A percentile compares a stretch with the other conserved stretches of the same genome.
Conservation (phyloP, 768 basidiomycete species). For the Trametes cubensis region DNA sequence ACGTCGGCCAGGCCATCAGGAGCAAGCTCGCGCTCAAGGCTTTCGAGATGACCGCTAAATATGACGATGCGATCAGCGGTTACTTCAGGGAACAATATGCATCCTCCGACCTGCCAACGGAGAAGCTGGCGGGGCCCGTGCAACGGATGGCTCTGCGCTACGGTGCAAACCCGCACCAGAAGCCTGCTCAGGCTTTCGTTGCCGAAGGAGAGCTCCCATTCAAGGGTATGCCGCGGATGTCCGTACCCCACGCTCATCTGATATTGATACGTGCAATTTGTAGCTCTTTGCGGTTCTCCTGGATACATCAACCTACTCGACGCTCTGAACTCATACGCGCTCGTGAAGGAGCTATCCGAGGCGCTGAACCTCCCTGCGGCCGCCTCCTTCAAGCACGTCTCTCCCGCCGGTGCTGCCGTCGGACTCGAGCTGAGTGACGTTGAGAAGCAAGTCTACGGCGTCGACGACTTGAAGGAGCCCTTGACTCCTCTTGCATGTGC, state of each 20-base stretch:
- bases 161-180: constrained; percentile 98
- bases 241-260: neutral
- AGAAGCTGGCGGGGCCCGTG: constrained; percentile 65
- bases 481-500: constrained; percentile 89
- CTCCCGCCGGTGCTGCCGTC: constrained; percentile 95
- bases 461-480: constrained; percentile 90
- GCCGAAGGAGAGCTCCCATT: constrained; percentile 88
- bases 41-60: constrained; percentile 93
- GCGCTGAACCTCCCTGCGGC: constrained; percentile 90
- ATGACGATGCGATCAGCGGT: constrained; percentile 93
- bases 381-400: constrained; percentile 99
- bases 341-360: constrained; percentile 91
- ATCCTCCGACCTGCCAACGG: constrained; percentile 67
- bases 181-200: constrained; percentile 96
- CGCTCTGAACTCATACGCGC: constrained; percentile 94
- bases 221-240: constrained; percentile 62
- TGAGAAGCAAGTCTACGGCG: constrained; percentile 94
- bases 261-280: neutral
- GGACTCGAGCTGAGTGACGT: constrained; percentile 79
- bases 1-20: constrained; percentile 70
- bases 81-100: constrained; percentile 98
- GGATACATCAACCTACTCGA: constrained; percentile 99
- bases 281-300: constrained; percentile 90
- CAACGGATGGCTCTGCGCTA: constrained; percentile 90
- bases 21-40: constrained; percentile 92